Evolutionary conservation across 2,329 filamentous ascomycete genomes (phyloP), one percentile per base, ranked within the genome.

Genomic region (Botrytis galanthina): DNA sequence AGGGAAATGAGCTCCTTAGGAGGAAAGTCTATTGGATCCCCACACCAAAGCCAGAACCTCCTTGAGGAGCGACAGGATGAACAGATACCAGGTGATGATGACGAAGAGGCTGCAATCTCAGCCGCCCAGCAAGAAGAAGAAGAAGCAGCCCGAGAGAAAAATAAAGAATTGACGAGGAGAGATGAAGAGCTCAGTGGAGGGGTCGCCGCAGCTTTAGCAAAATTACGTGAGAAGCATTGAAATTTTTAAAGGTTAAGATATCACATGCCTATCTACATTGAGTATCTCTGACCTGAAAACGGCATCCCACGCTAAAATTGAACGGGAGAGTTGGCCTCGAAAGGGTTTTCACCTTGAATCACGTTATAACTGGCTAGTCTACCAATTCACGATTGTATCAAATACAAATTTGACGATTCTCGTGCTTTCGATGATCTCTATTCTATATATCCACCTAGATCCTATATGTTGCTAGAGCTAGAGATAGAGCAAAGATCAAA

Each of bases 201-300:
- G 3, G 82, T 92, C 64, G 88, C 89, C 63, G 88, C 87, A 46
- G 90, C 90, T 26, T 79, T 92, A 74, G 89, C 89, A 12, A 89
- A 83, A 76, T 80, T 92, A 37, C 75, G 78, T 37, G 72, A 73
- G 42, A 57, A 73, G 18, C 29, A 39, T 26, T 73, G 26, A 73
- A 42, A 46, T 12, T 18, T 42, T 51, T 67, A 22, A 29, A 42
- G 5, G 26, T 8, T 4, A 22, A 39, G 26, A 42, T 32, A 48
- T 48, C 39, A 42, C 14, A 22, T 54, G 16, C 4, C 20, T 16
- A 39, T 39, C 46, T 39, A 29, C 32, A 18, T 7, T 39, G 35
- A 22, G 14, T 6, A 54, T 39, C 12, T n/a, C 64, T 67, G 26
- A 20, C 32, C 26, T 2, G 16, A 16, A 39, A 26, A 54, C 22